Base-by-base conservation (phyloP, 257 asterid species). In the Sherardia arvensis region DNA sequence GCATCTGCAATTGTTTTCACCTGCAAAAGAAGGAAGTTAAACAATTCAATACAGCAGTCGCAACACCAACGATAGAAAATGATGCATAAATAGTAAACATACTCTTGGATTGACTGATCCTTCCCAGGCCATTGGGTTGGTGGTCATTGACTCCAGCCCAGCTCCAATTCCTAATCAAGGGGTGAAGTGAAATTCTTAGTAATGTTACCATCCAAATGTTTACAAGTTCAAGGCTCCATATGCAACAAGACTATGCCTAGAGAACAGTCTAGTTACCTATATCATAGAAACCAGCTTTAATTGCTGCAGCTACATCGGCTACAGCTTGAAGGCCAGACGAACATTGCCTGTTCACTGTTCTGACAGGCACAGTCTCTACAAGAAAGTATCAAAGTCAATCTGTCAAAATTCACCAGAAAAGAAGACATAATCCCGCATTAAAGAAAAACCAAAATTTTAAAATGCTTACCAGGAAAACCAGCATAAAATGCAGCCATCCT, bases 401-500 rank as follows among this genome's bases (percentile, higher is more conserved):
- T 69, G 67, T 17, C 20, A 66, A 53, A 47, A 32, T 49, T 21
- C n/a, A 17, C 45, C 23, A n/a, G 12, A 28, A 45, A 62, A 53
- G 32, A 34, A 60, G 38, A 48, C 38, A 21, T 23, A 4, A 23
- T 65, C 64, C 7, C 29, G 36, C 12, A 59, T 14, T n/a, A n/a
- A n/a, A n/a, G n/a, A 59, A 74, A 15, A 53, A 51, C 30, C 25
- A 14, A 36, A 5, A 7, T 4, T 4, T 8, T 9, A 4, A 66
- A 8, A 76, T 20, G 22, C 58, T 5, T 79, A 90, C 99, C 97
- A 58, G 99, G 99, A 79, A 90, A 93, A 73, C 99, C 99, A 11
- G 99, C 99, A 90, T 84, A 93, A 69, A 93, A 93, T 55, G 97
- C 96, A 83, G 99, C 99, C 96, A 90, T 93, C 72, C 99, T 87